phyloP scores from a whole-genome alignment of 1,284 basidiomycete genomes.

The Meripilus lineatus region DNA sequence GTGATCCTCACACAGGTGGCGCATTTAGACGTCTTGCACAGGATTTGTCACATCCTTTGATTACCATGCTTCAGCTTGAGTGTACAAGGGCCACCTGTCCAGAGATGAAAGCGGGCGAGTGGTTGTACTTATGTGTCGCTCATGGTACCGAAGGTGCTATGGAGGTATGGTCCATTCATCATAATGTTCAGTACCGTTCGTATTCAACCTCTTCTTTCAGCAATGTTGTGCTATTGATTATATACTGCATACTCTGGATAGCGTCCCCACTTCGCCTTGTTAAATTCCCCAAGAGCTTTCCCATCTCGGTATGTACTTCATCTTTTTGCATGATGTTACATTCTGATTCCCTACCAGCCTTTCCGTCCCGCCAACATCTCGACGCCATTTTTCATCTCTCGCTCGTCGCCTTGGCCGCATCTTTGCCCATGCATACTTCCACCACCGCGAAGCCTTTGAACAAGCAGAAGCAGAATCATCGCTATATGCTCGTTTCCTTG shows the following conservation, averaged over 20 bases:
- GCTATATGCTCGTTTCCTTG: slow-evolving; percentile 87
- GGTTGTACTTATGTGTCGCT: slow-evolving; percentile 94
- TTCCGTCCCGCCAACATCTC: slow-evolving; percentile 74
- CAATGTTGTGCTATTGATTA: slow-evolving; percentile 98
- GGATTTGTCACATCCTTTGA: slow-evolving; percentile 86
- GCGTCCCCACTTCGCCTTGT: slow-evolving; percentile 87
- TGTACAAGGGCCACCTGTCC: slow-evolving; percentile 84
- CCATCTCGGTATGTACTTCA: slow-evolving; percentile 66
- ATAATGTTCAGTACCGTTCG: slow-evolving; percentile 12
- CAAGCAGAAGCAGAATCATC: slow-evolving; percentile 89
- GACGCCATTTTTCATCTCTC: slow-evolving; percentile 85
- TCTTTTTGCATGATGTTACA: neutral
- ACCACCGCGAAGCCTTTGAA: slow-evolving; percentile 88
- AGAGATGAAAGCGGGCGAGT: slow-evolving; percentile 97
- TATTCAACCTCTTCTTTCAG: slow-evolving; percentile 28
- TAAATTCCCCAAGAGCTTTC: slow-evolving; percentile 89
- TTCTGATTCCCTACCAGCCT: slow-evolving; percentile 60
- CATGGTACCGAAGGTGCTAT: slow-evolving; percentile 77
- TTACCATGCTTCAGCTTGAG: slow-evolving; percentile 81
- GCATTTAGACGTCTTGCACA: slow-evolving; percentile 78
- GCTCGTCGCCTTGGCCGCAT: slow-evolving; percentile 89
- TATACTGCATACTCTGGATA: slow-evolving; percentile 92
- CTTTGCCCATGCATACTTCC: slow-evolving; percentile 94
- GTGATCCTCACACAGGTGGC: slow-evolving; percentile 4
- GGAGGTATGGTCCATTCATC: slow-evolving; percentile 44